Percentiles rank a stretch among this genome's conserved stretches.
These are phyloP conservation scores for Phytophthora foliorum DNA, from an alignment of 352 stramenopile genomes.

Conservation along the genomic window DNA sequence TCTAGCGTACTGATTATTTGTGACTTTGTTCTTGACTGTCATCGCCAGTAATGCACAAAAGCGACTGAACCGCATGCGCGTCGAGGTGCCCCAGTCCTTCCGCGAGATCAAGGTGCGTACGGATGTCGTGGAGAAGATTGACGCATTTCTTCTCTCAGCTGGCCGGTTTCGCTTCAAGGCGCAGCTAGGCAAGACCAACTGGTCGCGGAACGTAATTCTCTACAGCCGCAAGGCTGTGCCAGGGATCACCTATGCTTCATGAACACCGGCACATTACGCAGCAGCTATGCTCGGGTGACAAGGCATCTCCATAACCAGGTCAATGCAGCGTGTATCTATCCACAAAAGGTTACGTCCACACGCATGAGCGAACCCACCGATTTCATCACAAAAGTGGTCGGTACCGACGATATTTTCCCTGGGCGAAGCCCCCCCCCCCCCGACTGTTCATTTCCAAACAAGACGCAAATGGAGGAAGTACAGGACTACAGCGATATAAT, in stretches of 20 bases:
- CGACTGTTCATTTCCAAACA: conserved; percentile 18
- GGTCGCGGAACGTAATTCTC: conserved; percentile 74
- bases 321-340: conserved; percentile 34
- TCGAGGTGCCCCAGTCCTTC: conserved; percentile 69
- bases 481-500: conserved; percentile 24
- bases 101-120: conserved; percentile 63
- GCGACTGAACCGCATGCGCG: conserved; percentile 62
- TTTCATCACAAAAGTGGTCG: conserved; percentile 18
- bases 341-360: conserved; percentile 2
- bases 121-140: conserved; percentile 75
- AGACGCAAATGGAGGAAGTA: conserved; percentile 17
- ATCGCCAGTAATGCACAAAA: conserved; percentile 71
- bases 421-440: not conserved
- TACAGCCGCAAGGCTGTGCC: conserved; percentile 69
- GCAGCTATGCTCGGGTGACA: conserved; percentile 16
- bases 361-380: conserved; percentile 13
- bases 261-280: conserved; percentile 19
- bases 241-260: conserved; percentile 51
- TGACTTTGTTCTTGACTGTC: conserved; percentile 2
- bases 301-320: conserved; percentile 3
- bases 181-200: conserved; percentile 83
- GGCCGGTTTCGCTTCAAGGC: conserved; percentile 73
- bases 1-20: conserved; percentile 16
- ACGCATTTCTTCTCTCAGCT: conserved; percentile 63
- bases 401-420: conserved; percentile 9